phyloP scores from a whole-genome alignment of 495 filamentous ascomycete genomes.

The Aspergillus haitiensis region DNA sequence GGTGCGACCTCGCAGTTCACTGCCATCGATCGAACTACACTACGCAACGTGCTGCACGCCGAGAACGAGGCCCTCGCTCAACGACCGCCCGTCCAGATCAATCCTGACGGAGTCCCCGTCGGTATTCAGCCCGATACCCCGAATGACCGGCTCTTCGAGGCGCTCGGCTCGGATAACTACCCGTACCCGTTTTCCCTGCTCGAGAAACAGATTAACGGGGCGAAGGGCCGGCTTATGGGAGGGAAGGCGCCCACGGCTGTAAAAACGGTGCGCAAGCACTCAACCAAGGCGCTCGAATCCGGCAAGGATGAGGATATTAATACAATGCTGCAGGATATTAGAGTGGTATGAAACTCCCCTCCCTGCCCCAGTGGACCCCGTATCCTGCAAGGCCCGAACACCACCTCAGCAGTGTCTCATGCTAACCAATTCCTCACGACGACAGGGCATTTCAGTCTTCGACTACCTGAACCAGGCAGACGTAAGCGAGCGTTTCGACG shows the following conservation, averaged over 20 bases:
- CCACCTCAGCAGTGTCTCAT: neutral
- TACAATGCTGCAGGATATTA: neutral
- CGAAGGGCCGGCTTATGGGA: neutral
- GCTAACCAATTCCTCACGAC: neutral
- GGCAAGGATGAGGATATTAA: neutral
- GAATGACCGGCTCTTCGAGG: conserved; percentile 4
- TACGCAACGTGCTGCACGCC: neutral
- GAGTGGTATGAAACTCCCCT: conserved; percentile 1
- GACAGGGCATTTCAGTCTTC: neutral
- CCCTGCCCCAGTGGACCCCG: neutral
- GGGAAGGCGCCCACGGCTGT: neutral
- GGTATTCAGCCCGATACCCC: neutral
- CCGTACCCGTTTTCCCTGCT: neutral
- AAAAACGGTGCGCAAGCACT: neutral
- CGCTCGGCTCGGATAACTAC: neutral
- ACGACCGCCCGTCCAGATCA: conserved; percentile 3
- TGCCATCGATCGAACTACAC: neutral
- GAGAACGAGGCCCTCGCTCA: conserved; percentile 1
- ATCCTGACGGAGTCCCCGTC: neutral
- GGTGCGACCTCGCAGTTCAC: neutral
- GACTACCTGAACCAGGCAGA: neutral
- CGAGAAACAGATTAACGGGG: conserved; percentile 4
- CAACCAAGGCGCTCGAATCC: neutral
- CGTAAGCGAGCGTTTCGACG: neutral
- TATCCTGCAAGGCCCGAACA: neutral